phyloP scores from a whole-genome alignment of 768 basidiomycete species.

The Suillus brevipes region DNA sequence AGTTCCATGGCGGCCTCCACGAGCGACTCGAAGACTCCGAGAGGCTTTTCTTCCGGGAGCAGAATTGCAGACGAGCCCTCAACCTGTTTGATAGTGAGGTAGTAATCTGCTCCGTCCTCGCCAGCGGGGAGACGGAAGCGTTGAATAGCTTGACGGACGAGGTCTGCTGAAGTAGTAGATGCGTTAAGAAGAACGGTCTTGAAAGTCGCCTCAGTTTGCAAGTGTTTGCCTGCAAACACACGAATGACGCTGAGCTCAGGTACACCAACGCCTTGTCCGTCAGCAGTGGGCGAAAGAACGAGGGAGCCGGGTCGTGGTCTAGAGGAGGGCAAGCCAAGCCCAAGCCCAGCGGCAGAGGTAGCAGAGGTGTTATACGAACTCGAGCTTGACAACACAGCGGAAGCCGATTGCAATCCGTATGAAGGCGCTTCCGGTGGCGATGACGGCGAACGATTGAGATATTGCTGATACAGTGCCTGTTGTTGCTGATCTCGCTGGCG shows the following conservation, averaged over 20 bases:
- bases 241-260: conserved; percentile 93
- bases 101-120: conserved; percentile 67
- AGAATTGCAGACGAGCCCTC: conserved; percentile 82
- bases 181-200: conserved; percentile 94
- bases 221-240: conserved; percentile 87
- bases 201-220: conserved; percentile 96
- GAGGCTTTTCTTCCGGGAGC: conserved; percentile 71
- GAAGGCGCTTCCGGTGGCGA: conserved; percentile 74
- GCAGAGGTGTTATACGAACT: conserved; percentile 42
- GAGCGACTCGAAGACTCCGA: conserved; percentile 86
- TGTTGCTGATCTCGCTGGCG: conserved; percentile 89
- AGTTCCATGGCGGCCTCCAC: conserved; percentile 78
- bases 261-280: conserved; percentile 61
- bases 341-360: conserved; percentile 42
- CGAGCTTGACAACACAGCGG: conserved; percentile 54
- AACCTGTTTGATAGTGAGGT: conserved; percentile 89
- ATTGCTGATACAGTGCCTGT: conserved; percentile 84
- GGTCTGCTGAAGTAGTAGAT: conserved; percentile 78
- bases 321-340: conserved; percentile 48
- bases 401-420: conserved; percentile 76
- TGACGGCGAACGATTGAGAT: conserved; percentile 83
- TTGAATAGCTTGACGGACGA: conserved; percentile 91
- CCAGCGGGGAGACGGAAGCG: conserved; percentile 80
- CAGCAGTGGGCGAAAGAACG: conserved; percentile 61
- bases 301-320: conserved; percentile 78